phyloP scores from a whole-genome alignment of 345 rosid genomes.

The sweet orange (Citrus sinensis) region DVS_A1.0 CM039165.1:11001001-11001500 shows the following conservation, averaged over 20 bases:
- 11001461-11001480: no score
- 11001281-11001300: no score
- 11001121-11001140: constrained; percentile 49
- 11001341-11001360: no score
- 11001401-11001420: no score
- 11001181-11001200: constrained; percentile 50
- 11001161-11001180: constrained; percentile 73
- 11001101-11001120: not conserved
- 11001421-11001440: no score
- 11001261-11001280: not conserved
- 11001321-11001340: no score
- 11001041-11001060: not conserved
- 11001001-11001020: constrained; percentile 71
- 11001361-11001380: no score
- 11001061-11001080: not conserved
- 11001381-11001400: no score
- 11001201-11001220: constrained; percentile 7
- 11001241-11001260: not conserved
- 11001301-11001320: no score
- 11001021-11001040: not conserved
- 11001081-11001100: not conserved
- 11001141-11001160: constrained; percentile 86
- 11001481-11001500: no score
- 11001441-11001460: no score
- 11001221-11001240: constrained; percentile 3